A percentile compares a stretch with the other conserved stretches of the same genome.
Conservation (phyloP, 371 early-diverging fungal species). For the Mortierella sp. region DNA sequence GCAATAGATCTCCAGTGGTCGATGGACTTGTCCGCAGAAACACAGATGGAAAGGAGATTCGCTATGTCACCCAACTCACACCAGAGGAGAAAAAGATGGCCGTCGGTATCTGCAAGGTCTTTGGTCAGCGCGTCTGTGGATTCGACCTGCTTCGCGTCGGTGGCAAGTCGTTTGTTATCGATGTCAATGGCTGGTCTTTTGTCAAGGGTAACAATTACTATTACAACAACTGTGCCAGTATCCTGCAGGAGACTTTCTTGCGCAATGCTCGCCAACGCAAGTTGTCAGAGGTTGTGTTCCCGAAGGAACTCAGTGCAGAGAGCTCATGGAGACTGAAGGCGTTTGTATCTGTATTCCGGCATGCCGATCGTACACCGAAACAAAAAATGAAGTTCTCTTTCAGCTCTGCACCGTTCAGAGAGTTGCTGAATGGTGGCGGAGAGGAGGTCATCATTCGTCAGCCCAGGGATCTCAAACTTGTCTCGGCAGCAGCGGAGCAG, state of each 20-base stretch:
- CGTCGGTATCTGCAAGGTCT: conserved; percentile 79
- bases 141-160: conserved; percentile 92
- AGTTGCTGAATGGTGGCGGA: conserved; percentile 71
- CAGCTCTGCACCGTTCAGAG: conserved; percentile 72
- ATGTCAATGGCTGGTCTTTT: conserved; percentile 99
- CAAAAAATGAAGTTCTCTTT: conserved; percentile 91
- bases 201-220: conserved; percentile 98
- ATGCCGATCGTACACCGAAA: conserved; percentile 98
- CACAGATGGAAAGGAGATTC: conserved; percentile 97
- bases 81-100: conserved; percentile 90
- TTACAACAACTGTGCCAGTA: conserved; percentile 87
- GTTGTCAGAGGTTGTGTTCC: conserved; percentile 70
- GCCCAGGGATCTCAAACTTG: conserved; percentile 73
- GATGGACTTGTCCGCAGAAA: conserved; percentile 97
- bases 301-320: conserved; percentile 72
- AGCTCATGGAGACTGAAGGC: conserved; percentile 93
- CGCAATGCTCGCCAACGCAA: conserved; percentile 62
- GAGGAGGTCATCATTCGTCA: conserved; percentile 89
- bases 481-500: conserved; percentile 72
- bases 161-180: conserved; percentile 94
- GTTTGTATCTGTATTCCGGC: conserved; percentile 92
- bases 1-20: conserved; percentile 92
- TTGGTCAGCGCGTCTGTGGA: conserved; percentile 92
- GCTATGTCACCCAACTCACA: conserved; percentile 88
- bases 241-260: conserved; percentile 78